These are phyloP conservation scores for Polyporus tsugae DNA, from an alignment of 1,284 basidiomycete genomes.

Conservation along the genomic window DNA sequence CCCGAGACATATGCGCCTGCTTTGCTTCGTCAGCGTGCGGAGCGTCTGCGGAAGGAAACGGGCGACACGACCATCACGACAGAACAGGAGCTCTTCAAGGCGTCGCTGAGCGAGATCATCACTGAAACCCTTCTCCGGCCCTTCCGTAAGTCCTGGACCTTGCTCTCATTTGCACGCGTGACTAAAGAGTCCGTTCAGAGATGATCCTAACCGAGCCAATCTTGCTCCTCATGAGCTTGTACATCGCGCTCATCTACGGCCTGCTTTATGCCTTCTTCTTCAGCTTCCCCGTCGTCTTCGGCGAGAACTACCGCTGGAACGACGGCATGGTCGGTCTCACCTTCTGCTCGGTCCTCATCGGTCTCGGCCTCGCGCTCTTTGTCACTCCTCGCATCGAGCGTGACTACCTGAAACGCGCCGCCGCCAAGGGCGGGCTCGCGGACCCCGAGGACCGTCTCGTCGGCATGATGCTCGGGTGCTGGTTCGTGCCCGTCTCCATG, in stretches of 20 bases:
- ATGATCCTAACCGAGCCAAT: constrained; percentile 77
- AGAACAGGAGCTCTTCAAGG: constrained; percentile 70
- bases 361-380: constrained; percentile 60
- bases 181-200: constrained; percentile 30
- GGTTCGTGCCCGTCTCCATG: constrained; percentile 49
- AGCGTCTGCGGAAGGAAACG: constrained; percentile 48
- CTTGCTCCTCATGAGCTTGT: constrained; percentile 69
- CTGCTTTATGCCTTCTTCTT: constrained; percentile 68
- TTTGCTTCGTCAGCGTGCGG: constrained; percentile 47
- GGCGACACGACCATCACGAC: constrained; percentile 57
- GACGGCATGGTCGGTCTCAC: constrained; percentile 69
- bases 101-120: constrained; percentile 58
- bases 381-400: constrained; percentile 51
- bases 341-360: constrained; percentile 77
- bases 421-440: constrained; percentile 52
- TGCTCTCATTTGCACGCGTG: too few relatives aligned
- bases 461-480: constrained; percentile 58
- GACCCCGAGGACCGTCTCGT: constrained; percentile 60
- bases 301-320: constrained; percentile 59
- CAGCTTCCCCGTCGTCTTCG: constrained; percentile 66
- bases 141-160: constrained; percentile 45
- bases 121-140: constrained; percentile 50
- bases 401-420: constrained; percentile 46
- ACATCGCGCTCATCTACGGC: constrained; percentile 75
- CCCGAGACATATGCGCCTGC: constrained; percentile 71